Base-by-base conservation (phyloP, 345 rosid genomes). In the Draba incana region DNA sequence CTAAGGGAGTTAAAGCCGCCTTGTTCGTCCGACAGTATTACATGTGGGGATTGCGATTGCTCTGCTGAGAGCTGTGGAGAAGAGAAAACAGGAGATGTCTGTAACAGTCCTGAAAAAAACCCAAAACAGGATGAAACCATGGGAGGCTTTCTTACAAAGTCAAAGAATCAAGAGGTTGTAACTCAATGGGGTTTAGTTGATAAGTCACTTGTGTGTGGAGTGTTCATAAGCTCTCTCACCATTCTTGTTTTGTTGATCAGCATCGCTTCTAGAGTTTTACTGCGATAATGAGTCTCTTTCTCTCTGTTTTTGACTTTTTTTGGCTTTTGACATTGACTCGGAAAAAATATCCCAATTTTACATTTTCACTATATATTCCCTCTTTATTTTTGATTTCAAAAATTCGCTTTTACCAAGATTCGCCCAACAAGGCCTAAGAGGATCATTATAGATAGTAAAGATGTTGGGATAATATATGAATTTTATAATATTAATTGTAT, bases 171-270 rank as follows among this genome's bases (percentile, higher is more conserved):
- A 55, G 76, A 77, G 70, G 62, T 64, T 28, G 44, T 20, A 53
- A 58, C 64, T 9, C 43, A 76, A 9, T 88, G 86, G 92, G 81
- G 81, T 48, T 37, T 64, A 6, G 59, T 85, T 20, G 94, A 88
- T 64, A 81, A 69, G 68, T 84, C 81, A 69, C 85, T 90, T 56
- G 24, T 90, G 23, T 87, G 84, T 67, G 96, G 98, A 70, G 78
- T 87, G 59, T 31, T 85, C 50, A 65, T 88, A 69, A 83, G 89
- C 81, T 64, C 83, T 52, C 64, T 87, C 20, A 79, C 84, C 39
- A 78, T 84, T 65, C 47, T 82, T 42, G 84, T 84, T 62, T 31
- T 84, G 57, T 28, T 85, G 5, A 44, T 87, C 23, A 81, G 78
- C 74, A 64, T 90, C 11, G 84, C 86, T 5, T 79, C 58, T 57